These are phyloP conservation scores for Phylloporus arenicola DNA, from an alignment of 768 basidiomycete species.

Conservation along the genomic window DNA sequence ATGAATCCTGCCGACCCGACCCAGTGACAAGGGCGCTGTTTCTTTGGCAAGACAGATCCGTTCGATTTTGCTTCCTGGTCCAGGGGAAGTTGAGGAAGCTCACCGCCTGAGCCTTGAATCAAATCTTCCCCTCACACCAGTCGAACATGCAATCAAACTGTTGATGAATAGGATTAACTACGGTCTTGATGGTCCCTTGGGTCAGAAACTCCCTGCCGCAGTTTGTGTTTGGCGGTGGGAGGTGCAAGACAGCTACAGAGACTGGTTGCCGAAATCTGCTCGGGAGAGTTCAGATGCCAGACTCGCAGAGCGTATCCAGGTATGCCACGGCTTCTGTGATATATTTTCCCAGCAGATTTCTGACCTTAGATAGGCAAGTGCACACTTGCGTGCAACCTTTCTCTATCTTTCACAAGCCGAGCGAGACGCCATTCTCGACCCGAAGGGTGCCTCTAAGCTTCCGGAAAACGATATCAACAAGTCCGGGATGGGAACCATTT, in stretches of 20 bases:
- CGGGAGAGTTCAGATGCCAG: conserved; percentile 59
- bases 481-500: conserved; percentile 4
- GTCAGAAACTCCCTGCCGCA: conserved; percentile 53
- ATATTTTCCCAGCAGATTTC: conserved; percentile 2
- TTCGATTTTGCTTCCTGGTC: conserved; percentile 58
- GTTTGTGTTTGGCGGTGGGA: conserved; percentile 87
- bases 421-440: conserved; percentile 49
- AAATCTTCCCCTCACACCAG: conserved; percentile 38
- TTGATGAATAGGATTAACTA: conserved; percentile 73
- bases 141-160: conserved; percentile 63
- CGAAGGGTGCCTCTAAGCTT: conserved; percentile 36
- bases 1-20: conserved; percentile 8
- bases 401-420: conserved; percentile 54
- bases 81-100: conserved; percentile 49
- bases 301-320: conserved; percentile 60
- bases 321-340: conserved; percentile 24
- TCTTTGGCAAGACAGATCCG: conserved; percentile 66
- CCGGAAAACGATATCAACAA: conserved; percentile 33
- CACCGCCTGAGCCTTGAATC: conserved; percentile 31
- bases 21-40: conserved; percentile 66
- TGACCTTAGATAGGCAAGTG: conserved; percentile 46
- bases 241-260: conserved; percentile 50
- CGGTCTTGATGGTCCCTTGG: conserved; percentile 53
- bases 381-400: conserved; percentile 50
- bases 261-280: conserved; percentile 64